Base-by-base conservation (phyloP, 2,329 filamentous ascomycete species). In the Aspergillus sergii region DNA sequence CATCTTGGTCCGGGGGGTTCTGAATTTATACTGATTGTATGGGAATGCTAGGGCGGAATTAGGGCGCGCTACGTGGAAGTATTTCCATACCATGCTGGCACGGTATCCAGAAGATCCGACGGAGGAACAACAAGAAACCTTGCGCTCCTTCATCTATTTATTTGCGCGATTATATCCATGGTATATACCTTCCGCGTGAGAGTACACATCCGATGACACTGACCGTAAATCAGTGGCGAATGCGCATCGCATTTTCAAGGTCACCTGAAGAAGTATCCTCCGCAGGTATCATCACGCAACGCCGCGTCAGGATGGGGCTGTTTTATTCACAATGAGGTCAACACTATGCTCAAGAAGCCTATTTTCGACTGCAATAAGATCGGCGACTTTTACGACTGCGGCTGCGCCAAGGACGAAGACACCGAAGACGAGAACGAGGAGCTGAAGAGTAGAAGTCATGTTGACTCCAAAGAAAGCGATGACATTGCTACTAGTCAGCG, bases 371-470 rank as follows among this genome's bases (percentile, higher is more conserved):
- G 88, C 75, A 82, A 82, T 48, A 85, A 89, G 43, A 86, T 90
- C 62, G 88, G 87, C 2, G 86, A 88, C 62, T 88, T 88, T 66
- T 90, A 90, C 72, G 87, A 90, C 71, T 90, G 88, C 69, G 88
- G 87, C 36, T 89, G 88, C 73, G 85, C 82, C 28, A 85, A 86
- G 32, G 85, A 88, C 59, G 82, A 83, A 56, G 77, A 79, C 36
- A 7, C 56, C 28, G 60, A 58, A n/a, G 48, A 51, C 21, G 56
- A 55, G 30, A 59, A 46, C 23, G 55, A 41, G 7, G 54, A 55
- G 26, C 60, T 59, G 8, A 54, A 54, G 53, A 41, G 30, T 43
- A 41, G 46, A 36, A 50, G 41, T 7, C 58, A 59, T 48, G 50
- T 57, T 30, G 56, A 61, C 50, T 59, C 64, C 4, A 46, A 50